Percentiles rank a stretch among this genome's conserved stretches.
These are phyloP conservation scores for Eleusine indica DNA, from an alignment of 176 grass and related monocot species.

Conservation along the genomic window DNA sequence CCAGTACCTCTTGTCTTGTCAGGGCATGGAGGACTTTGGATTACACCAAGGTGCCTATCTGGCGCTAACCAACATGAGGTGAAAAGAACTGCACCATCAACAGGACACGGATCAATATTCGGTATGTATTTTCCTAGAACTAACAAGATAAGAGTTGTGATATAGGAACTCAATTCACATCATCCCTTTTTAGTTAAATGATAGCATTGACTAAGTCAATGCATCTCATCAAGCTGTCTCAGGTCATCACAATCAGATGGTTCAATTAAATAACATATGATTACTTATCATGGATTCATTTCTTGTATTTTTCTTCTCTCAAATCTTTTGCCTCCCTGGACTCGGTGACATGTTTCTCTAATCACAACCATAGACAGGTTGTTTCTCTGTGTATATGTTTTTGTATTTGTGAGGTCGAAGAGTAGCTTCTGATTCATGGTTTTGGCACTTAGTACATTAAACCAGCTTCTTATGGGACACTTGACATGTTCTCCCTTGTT, in stretches of 20 bases:
- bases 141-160: constrained; percentile 9
- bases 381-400: neutral
- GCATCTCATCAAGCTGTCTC: neutral
- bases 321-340: neutral
- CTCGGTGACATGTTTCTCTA: neutral
- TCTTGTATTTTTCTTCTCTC: neutral
- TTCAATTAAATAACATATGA: neutral
- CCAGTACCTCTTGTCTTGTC: constrained; percentile 23
- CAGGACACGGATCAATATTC: constrained; percentile 28
- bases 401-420: constrained; percentile 7
- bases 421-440: neutral
- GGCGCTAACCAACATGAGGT: constrained; percentile 25
- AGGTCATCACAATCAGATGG: constrained; percentile 1
- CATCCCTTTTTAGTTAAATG: neutral
- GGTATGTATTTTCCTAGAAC: constrained; percentile 6
- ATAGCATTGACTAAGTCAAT: neutral
- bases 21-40: neutral
- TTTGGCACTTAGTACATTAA: constrained; percentile 42
- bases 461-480: constrained; percentile 12
- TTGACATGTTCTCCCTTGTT: constrained; percentile 40
- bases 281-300: neutral
- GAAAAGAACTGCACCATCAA: constrained; percentile 29
- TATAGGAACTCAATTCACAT: constrained; percentile 20
- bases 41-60: neutral
- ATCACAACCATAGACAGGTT: neutral